These are phyloP conservation scores for Musa balbisiana DNA, from an alignment of 202 grass and related monocot species.

Conservation along the genomic window DNA sequence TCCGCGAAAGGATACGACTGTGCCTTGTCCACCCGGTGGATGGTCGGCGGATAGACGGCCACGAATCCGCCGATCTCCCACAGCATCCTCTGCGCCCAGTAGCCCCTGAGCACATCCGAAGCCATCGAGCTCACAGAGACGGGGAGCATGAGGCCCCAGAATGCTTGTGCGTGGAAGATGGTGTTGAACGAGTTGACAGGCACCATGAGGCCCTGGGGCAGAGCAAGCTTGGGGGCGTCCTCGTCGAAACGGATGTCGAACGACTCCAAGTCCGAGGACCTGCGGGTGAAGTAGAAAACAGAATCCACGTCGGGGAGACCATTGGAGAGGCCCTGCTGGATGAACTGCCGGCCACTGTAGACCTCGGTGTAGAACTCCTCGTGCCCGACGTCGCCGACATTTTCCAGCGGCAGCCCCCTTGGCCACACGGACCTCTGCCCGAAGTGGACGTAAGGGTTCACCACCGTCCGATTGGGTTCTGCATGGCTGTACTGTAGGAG, in stretches of 20 bases:
- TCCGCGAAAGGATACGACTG: slow-evolving; percentile 68
- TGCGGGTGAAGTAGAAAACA: slow-evolving; percentile 92
- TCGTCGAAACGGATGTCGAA: slow-evolving; percentile 70
- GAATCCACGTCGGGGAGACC: slow-evolving; percentile 86
- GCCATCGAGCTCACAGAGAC: slow-evolving; percentile 93
- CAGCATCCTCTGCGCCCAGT: slow-evolving; percentile 82
- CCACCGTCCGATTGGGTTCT: slow-evolving; percentile 73
- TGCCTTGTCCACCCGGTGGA: slow-evolving; percentile 67
- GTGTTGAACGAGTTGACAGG: slow-evolving; percentile 95
- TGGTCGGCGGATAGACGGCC: slow-evolving; percentile 77
- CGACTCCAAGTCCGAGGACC: slow-evolving; percentile 44
- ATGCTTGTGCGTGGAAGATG: slow-evolving; percentile 80
- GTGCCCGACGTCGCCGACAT: slow-evolving; percentile 70
- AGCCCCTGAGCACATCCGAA: slow-evolving; percentile 91
- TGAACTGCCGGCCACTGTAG: slow-evolving; percentile 80
- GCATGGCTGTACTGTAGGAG: slow-evolving; percentile 96
- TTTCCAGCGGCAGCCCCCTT: slow-evolving; percentile 74
- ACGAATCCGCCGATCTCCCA: slow-evolving; percentile 95
- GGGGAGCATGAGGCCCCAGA: slow-evolving; percentile 90
- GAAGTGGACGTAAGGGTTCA: slow-evolving; percentile 95
- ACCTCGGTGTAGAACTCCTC: slow-evolving; percentile 95
- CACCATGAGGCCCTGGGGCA: slow-evolving; percentile 88
- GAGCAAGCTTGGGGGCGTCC: slow-evolving; percentile 68
- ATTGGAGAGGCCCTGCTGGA: slow-evolving; percentile 89
- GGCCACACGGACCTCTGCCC: slow-evolving; percentile 96